phyloP scores from a whole-genome alignment of 2,329 filamentous ascomycete species.

The Dactylonectria estremocensis region DNA sequence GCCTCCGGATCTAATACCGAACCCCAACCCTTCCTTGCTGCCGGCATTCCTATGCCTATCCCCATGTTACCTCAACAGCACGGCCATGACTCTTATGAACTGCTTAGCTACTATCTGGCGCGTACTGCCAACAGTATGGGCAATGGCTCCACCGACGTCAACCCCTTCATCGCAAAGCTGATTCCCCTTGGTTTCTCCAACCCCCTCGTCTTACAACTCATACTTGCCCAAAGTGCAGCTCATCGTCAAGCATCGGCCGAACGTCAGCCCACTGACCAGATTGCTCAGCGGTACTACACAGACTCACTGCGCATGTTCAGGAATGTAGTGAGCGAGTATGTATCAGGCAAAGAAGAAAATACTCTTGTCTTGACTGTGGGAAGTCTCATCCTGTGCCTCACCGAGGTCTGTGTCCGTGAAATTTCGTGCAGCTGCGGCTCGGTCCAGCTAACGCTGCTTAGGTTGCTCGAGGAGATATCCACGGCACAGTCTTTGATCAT shows the following conservation, averaged over 20 bases:
- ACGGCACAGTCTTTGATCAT: conserved; percentile 63
- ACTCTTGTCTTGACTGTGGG: conserved; percentile 60
- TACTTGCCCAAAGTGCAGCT: conserved; percentile 61
- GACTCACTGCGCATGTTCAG: conserved; percentile 56
- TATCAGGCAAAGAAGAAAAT: conserved; percentile 52
- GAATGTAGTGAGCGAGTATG: conserved; percentile 53
- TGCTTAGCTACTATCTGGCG: conserved; percentile 62
- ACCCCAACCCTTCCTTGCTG: conserved; percentile 27
- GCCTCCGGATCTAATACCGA: conserved; percentile 24
- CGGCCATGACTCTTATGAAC: conserved; percentile 57
- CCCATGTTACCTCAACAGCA: conserved; percentile 50
- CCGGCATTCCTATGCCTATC: conserved; percentile 47
- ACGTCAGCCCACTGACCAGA: conserved; percentile 45
- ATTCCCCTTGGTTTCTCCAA: conserved; percentile 63
- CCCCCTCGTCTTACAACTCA: conserved; percentile 61
- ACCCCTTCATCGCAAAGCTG: conserved; percentile 63
- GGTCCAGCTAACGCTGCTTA: conserved; percentile 28
- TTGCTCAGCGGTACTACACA: conserved; percentile 56
- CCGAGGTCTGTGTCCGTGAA: conserved; percentile 55
- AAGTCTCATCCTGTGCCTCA: conserved; percentile 62
- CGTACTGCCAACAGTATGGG: conserved; percentile 64
- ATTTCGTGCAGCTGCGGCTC: not conserved
- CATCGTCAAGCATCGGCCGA: conserved; percentile 55
- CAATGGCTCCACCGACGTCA: conserved; percentile 62
- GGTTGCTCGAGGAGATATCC: conserved; percentile 61